Evolutionary conservation across 192 early-diverging fungal genomes (phyloP), one percentile per base, ranked within the genome.

Genomic region (Entophlyctis helioformis): DNA sequence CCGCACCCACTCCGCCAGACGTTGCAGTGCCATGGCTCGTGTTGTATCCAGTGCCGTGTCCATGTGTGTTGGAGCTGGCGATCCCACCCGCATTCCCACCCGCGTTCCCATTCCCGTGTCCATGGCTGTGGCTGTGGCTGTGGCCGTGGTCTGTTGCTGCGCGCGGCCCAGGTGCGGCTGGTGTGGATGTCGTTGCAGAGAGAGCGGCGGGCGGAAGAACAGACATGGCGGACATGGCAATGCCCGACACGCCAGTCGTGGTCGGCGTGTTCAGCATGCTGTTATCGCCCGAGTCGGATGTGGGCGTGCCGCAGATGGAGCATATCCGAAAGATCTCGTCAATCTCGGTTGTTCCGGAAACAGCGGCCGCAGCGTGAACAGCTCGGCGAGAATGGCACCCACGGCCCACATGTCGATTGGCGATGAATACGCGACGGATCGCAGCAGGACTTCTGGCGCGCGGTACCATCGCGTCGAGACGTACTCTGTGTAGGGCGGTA

Each of bases 381-480:
- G 59, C 62, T 98, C 96, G 11, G 91, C 84, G 1, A 90, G 59
- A 19, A 98, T 96, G 0, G 82, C 71, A 3, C 96, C 96, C 0
- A 89, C 77, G 0, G 96, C 91, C 96, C 96, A 98, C 18, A 98
- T 62, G 61, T 98, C 96, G 19, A 98, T 90, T 6, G 90, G 87
- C 20, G 78, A 85, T 12, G 87, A 85, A 50, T 98, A 98, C 21
- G 59, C 68, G 0, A 77, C 72, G 15, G 83, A 86, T 20, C 80
- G 71, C 23, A 98, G 67, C 25, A 96, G 60, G 10, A 98, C 80
- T 64, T 98, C 95, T 34, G 95, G 95, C 4, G 95, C 90, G 10
- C 95, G 76, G 59, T 96, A 96, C 95, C 95, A 98, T 55, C 95
- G 72, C 8, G 95, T 98, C 67, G 85, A 87, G 42, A 98, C 91